Evolutionary conservation across 139 green algal genomes (phyloP).

Genomic region (Pleodorina starrii): DNA sequence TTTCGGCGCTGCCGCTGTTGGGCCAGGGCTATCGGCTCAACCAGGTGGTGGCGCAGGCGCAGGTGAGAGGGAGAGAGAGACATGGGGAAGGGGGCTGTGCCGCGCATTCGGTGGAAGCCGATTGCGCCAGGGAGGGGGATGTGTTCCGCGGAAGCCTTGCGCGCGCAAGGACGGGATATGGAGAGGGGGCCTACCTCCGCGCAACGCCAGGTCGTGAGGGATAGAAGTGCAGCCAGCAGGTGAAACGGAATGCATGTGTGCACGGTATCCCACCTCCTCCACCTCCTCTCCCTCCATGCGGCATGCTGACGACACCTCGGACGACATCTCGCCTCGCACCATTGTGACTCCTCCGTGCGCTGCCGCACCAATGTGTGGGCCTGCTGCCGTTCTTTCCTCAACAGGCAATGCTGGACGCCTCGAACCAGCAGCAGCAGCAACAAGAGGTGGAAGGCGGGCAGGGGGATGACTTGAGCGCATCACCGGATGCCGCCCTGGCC

Average conservation of each 20-base stretch:
- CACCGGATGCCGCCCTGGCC: background rate
- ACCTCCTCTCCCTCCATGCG: background rate
- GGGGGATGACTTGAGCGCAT: background rate
- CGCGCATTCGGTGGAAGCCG: background rate
- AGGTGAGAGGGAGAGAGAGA: constrained; percentile 3
- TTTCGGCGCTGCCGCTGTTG: constrained; percentile 49
- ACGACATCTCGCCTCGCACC: too few species aligned
- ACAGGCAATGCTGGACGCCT: background rate
- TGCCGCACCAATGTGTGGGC: background rate
- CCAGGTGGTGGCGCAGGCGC: constrained; percentile 46
- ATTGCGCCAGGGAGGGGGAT: background rate
- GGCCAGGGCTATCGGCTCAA: constrained; percentile 29
- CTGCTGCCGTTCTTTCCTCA: too few species aligned
- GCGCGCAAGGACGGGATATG: too few species aligned
- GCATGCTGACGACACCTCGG: background rate
- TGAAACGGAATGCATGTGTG: background rate
- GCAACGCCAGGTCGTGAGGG: background rate
- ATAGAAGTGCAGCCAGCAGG: background rate
- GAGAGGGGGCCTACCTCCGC: too few species aligned
- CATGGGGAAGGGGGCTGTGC: background rate
- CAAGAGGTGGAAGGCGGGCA: background rate
- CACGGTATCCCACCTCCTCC: background rate
- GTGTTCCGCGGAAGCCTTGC: background rate
- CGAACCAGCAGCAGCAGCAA: background rate
- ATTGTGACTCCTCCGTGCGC: background rate